Conservation (phyloP, 768 basidiomycete species). For the Chlorophyllum brunneum region DNA sequence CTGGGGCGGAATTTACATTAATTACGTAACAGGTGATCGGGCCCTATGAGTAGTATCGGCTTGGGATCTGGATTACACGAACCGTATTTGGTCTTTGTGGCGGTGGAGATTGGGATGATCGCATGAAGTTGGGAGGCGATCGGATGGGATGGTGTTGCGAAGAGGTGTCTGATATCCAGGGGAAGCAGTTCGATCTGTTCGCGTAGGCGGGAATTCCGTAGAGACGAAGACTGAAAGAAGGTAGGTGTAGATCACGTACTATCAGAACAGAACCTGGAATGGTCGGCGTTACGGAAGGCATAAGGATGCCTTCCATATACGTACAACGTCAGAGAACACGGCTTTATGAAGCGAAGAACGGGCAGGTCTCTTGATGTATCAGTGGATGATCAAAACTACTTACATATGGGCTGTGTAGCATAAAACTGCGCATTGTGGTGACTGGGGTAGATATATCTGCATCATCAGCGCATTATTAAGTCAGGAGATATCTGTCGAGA, state of each 20-base stretch:
- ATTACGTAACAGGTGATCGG: slow-evolving; percentile 4
- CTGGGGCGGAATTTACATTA: not conserved
- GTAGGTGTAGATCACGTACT: not conserved
- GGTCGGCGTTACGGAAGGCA: slow-evolving; percentile 8
- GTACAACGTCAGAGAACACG: slow-evolving; percentile 1
- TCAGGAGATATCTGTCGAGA: too few species aligned
- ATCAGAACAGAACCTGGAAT: slow-evolving; percentile 5
- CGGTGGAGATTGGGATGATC: not conserved
- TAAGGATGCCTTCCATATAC: not conserved
- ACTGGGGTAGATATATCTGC: too few species aligned
- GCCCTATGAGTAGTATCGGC: not conserved
- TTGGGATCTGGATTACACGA: slow-evolving; percentile 5
- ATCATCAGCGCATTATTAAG: too few species aligned
- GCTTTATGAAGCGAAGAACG: not conserved
- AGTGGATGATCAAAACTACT: too few species aligned
- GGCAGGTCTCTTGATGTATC: not conserved
- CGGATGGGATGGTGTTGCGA: not conserved
- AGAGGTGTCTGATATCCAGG: not conserved
- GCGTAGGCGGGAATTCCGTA: not conserved
- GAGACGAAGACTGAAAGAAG: not conserved
- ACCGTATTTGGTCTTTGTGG: not conserved
- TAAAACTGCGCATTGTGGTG: too few species aligned
- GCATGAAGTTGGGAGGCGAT: not conserved
- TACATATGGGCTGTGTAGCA: too few species aligned
- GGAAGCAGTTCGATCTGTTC: not conserved